Conservation (phyloP, 352 stramenopile species). For the Phytopythium cucurbitacearum region DNA sequence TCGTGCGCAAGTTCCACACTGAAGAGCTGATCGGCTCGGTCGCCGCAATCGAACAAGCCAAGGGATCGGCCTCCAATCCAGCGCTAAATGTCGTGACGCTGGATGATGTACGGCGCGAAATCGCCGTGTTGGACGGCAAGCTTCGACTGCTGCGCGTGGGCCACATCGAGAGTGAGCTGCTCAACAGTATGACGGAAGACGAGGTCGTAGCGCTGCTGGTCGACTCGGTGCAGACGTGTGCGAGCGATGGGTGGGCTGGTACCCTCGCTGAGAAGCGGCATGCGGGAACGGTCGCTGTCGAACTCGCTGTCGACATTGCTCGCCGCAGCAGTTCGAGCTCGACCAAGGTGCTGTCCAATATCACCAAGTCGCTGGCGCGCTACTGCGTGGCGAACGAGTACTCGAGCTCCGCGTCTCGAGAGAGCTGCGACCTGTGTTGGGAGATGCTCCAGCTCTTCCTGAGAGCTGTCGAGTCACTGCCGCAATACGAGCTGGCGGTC, state of each 20-base stretch:
- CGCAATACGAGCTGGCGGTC: slow-evolving; percentile 55
- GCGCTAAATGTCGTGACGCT: slow-evolving; percentile 58
- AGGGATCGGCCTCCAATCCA: slow-evolving; percentile 6
- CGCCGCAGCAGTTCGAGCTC: slow-evolving; percentile 6
- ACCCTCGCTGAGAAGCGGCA: slow-evolving; percentile 44
- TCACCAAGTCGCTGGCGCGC: slow-evolving; percentile 64
- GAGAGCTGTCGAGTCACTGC: slow-evolving; percentile 24
- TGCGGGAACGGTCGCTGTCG: slow-evolving; percentile 36
- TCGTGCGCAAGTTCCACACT: slow-evolving; percentile 66
- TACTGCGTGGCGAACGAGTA: slow-evolving; percentile 59
- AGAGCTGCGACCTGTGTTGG: slow-evolving; percentile 35
- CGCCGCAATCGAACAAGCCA: slow-evolving; percentile 3
- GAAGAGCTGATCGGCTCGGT: slow-evolving; percentile 35
- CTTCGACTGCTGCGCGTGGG: slow-evolving; percentile 47
- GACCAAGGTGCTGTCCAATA: slow-evolving; percentile 18
- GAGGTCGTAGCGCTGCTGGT: slow-evolving; percentile 59
- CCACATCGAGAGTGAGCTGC: slow-evolving; percentile 44
- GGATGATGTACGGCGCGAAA: slow-evolving; percentile 52
- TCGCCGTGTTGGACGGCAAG: slow-evolving; percentile 63
- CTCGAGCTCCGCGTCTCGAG: slow-evolving; percentile 22
- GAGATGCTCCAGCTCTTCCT: slow-evolving; percentile 51
- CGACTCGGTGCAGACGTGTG: slow-evolving; percentile 28
- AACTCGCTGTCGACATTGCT: slow-evolving; percentile 51
- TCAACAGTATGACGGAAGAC: slow-evolving; percentile 51
- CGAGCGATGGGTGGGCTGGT: slow-evolving; percentile 9